phyloP scores from a whole-genome alignment of 495 filamentous ascomycete genomes.

The Ascodesmis nigricans region DNA sequence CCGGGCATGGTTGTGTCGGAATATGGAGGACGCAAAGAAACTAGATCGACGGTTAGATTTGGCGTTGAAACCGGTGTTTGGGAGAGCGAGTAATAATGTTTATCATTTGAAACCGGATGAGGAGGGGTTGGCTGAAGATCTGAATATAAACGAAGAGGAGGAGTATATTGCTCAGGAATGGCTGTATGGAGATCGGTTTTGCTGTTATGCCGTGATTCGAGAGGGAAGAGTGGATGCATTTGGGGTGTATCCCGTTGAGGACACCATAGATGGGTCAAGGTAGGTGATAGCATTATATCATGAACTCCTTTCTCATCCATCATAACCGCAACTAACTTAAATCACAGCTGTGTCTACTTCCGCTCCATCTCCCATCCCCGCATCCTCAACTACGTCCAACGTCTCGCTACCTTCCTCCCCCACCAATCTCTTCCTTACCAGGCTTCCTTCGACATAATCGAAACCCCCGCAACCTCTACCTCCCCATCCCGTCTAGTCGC shows the following conservation, averaged over 20 bases:
- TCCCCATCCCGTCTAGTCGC: conserved; percentile 6
- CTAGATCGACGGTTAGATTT: conserved; percentile 17
- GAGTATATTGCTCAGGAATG: conserved; percentile 21
- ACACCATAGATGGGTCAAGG: conserved; percentile 22
- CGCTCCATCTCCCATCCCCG: conserved; percentile 10
- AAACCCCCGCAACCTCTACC: conserved; percentile 7
- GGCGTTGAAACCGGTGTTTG: conserved; percentile 21
- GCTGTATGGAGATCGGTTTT: conserved; percentile 15
- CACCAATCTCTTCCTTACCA: conserved; percentile 4
- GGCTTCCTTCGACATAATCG: conserved; percentile 19
- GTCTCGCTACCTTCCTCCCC: conserved; percentile 5
- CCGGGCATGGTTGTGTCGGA: conserved; percentile 9
- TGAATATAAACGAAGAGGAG: conserved; percentile 7
- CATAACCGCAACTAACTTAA: too few species aligned
- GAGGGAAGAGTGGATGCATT: conserved; percentile 9
- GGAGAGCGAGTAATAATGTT: conserved; percentile 14
- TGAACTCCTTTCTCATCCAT: too few species aligned
- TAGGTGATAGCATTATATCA: too few species aligned
- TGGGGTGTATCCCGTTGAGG: conserved; percentile 16
- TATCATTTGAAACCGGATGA: conserved; percentile 10
- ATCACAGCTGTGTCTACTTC: conserved; percentile 22
- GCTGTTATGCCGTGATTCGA: conserved; percentile 15
- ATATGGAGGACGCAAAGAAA: conserved; percentile 2
- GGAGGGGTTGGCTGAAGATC: background rate
- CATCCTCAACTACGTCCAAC: conserved; percentile 9